Conservation (phyloP, 345 rosid genomes). For the Corchorus olitorius region DNA sequence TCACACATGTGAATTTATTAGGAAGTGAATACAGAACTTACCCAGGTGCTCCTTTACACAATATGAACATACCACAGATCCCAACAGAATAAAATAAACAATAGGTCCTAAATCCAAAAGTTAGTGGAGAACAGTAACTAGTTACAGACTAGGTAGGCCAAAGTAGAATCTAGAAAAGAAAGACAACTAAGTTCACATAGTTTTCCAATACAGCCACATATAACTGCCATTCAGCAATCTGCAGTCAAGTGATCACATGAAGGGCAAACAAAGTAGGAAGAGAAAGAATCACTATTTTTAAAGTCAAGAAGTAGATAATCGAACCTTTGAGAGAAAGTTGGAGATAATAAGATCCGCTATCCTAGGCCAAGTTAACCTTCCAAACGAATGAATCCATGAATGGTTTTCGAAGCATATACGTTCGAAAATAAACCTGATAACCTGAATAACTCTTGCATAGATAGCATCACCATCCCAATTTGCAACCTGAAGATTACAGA, state of each 20-base stretch:
- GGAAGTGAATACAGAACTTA: background rate
- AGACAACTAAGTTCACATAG: background rate
- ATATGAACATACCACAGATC: background rate
- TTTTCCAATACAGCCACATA: background rate
- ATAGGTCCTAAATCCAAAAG: background rate
- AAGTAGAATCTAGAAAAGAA: background rate
- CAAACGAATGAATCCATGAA: slow-evolving; percentile 78
- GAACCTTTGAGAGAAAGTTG: slow-evolving; percentile 90
- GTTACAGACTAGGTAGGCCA: background rate
- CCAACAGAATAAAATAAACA: background rate
- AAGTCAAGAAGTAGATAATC: slow-evolving; percentile 20
- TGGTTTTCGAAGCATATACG: slow-evolving; percentile 73
- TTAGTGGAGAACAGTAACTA: background rate
- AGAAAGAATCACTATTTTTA: background rate
- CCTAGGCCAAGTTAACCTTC: slow-evolving; percentile 94
- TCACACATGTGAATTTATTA: slow-evolving; percentile 1
- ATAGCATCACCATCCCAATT: slow-evolving; percentile 58
- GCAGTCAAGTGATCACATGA: background rate
- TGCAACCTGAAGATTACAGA: slow-evolving; percentile 45
- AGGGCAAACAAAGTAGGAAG: background rate
- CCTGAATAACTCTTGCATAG: slow-evolving; percentile 59
- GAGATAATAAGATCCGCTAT: slow-evolving; percentile 82
- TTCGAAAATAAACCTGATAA: slow-evolving; percentile 63
- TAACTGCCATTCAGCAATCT: background rate
- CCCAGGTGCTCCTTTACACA: background rate